phyloP scores from a whole-genome alignment of 345 rosid genomes.

The Reutealis trisperma region DNA sequence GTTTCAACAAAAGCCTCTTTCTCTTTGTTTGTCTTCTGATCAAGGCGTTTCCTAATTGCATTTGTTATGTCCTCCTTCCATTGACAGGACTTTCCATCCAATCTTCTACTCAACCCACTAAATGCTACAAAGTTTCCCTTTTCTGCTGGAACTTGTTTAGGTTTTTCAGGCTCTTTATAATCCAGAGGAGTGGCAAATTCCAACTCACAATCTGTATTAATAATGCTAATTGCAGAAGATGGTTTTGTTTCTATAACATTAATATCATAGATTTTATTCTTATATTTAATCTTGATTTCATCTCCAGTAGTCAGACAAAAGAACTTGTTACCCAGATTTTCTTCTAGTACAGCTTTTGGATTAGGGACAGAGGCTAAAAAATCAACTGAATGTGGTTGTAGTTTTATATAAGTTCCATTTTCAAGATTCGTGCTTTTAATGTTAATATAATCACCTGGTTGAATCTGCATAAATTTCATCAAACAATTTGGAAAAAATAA shows the following conservation, averaged over 20 bases:
- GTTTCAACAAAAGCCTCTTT: not conserved
- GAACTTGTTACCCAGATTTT: conserved; percentile 7
- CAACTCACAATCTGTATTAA: conserved; percentile 24
- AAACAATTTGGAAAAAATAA: conserved; percentile 21
- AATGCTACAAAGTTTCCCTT: not conserved
- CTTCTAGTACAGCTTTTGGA: conserved; percentile 25
- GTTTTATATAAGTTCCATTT: conserved; percentile 23
- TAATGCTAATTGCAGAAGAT: conserved; percentile 17
- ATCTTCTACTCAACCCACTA: not conserved
- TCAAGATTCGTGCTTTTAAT: conserved; percentile 4
- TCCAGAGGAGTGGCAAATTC: conserved; percentile 33
- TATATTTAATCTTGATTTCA: conserved; percentile 19
- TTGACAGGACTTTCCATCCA: not conserved
- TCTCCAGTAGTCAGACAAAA: conserved; percentile 27
- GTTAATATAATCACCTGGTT: not conserved
- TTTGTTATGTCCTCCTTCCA: too few species aligned
- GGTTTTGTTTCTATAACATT: conserved; percentile 32
- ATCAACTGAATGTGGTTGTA: conserved; percentile 27
- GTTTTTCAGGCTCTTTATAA: conserved; percentile 2
- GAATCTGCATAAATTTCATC: conserved; percentile 30
- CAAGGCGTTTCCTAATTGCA: not conserved
- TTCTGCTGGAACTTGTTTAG: not conserved
- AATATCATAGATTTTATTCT: conserved; percentile 7
- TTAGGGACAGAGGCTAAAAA: conserved; percentile 13
- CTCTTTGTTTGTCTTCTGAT: not conserved